Conservation (phyloP, 1,284 basidiomycete species). For the Trametes versicolor region DNA sequence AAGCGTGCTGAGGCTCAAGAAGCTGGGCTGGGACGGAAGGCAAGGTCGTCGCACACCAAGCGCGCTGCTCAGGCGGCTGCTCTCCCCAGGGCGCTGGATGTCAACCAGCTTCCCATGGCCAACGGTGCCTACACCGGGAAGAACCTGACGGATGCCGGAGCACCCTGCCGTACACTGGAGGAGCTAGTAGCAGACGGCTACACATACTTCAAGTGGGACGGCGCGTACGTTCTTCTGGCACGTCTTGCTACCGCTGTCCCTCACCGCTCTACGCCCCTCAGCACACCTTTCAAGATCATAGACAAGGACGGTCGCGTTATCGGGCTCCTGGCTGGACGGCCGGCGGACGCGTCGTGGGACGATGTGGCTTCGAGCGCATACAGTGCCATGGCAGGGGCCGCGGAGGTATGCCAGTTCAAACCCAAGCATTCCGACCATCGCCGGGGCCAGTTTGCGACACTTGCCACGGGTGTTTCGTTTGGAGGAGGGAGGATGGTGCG, state of each 20-base stretch:
- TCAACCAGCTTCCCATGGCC: background rate
- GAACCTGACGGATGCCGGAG: no score
- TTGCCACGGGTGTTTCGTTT: background rate
- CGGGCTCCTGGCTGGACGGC: background rate
- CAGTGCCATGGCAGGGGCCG: background rate
- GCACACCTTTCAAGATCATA: background rate
- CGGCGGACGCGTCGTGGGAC: background rate
- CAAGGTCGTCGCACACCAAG: no score
- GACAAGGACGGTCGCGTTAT: background rate
- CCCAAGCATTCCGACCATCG: background rate
- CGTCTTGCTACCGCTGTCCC: no score
- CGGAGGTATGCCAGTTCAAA: background rate
- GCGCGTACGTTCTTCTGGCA: background rate
- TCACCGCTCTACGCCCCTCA: no score
- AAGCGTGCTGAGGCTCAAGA: no score
- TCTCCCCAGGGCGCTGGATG: no score
- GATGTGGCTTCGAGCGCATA: background rate
- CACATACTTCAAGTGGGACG: background rate
- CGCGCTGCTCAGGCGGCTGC: no score
- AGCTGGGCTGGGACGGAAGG: no score
- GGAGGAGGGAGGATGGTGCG: constrained; percentile 3
- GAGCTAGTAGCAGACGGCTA: background rate
- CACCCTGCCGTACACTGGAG: background rate
- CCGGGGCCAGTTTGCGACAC: background rate
- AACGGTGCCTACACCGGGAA: background rate